These are phyloP conservation scores for Sanghuangporus sanghuang DNA, from an alignment of 1,284 basidiomycete genomes.

Conservation along the genomic window DNA sequence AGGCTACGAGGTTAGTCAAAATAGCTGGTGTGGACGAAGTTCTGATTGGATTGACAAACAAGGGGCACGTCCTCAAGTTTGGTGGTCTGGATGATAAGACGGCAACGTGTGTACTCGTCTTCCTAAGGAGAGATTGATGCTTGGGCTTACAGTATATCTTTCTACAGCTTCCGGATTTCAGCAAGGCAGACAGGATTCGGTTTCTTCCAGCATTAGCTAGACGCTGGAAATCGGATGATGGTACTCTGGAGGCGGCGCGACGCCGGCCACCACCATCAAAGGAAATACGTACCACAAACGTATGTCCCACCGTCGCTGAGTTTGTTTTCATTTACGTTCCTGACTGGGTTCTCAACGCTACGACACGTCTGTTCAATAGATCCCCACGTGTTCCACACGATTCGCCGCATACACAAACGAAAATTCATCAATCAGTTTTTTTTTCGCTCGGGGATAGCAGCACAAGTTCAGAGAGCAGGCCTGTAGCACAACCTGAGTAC, in stretches of 20 bases:
- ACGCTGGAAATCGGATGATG: slow-evolving; percentile 19
- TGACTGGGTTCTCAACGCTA: neutral
- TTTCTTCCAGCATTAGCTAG: slow-evolving; percentile 38
- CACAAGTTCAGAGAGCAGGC: slow-evolving; percentile 37
- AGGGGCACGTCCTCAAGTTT: slow-evolving; percentile 68
- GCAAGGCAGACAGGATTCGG: slow-evolving; percentile 50
- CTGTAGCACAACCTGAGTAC: slow-evolving; percentile 61
- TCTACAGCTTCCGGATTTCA: slow-evolving; percentile 58
- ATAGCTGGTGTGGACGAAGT: slow-evolving; percentile 68
- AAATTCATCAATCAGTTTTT: slow-evolving; percentile 52
- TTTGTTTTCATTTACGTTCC: neutral
- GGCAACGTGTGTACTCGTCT: slow-evolving; percentile 65
- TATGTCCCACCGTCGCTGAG: slow-evolving; percentile 30
- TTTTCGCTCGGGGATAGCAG: slow-evolving; percentile 55
- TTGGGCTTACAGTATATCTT: neutral
- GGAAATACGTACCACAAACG: slow-evolving; percentile 64
- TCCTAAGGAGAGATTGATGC: slow-evolving; percentile 14
- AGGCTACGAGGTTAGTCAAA: slow-evolving; percentile 53
- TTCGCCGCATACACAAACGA: slow-evolving; percentile 81
- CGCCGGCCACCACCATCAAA: slow-evolving; percentile 32
- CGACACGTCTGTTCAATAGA: slow-evolving; percentile 40
- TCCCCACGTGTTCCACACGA: slow-evolving; percentile 75
- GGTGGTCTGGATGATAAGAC: slow-evolving; percentile 38
- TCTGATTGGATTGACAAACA: slow-evolving; percentile 72
- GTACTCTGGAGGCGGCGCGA: slow-evolving; percentile 17